Base-by-base conservation (phyloP, 1,284 basidiomycete species). In the Trametes sp. region DNA sequence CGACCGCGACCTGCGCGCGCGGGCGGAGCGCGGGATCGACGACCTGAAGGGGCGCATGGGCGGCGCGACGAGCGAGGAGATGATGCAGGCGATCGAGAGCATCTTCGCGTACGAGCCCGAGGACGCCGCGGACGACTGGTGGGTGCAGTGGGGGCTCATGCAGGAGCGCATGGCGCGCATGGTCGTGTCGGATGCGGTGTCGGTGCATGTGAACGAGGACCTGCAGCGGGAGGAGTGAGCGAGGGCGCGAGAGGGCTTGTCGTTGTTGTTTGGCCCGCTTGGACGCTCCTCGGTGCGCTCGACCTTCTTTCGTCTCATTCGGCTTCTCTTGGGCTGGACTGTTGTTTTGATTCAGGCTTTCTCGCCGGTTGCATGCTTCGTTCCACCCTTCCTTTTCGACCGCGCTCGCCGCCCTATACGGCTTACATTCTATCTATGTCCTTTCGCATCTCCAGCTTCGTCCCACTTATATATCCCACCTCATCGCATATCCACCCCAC, bases 51-150 rank as follows among this genome's bases (percentile, higher is more conserved):
- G 38, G 21, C 9, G 52, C 21, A n/a, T 24, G 58, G 52, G 28
- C 28, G 35, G 49, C 61, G 31, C 59, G 49, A 49, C 65, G 57
- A 62, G 58, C 55, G 56, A 65, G 23, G 65, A 68, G 45, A 65
- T 70, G 62, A 61, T 69, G 35, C 61, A 70, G 61, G 65, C 70
- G 64, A 57, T 71, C 58, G 51, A 69, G 63, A 49, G 46, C 36
- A 65, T 77, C 26, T 78, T 75, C 48, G 73, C 69, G 24, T 77
- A 77, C 59, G 76, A 78, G 54, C 73, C 75, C 19, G 76, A 77
- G 64, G 77, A 77, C 56, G 74, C 73, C 52, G 76, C 76, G 26
- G 76, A 77, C 53, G 68, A 75, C 55, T 78, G 77, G 77, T 78
- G 77, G 77, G 70, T 75, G 8, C 57, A 74, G 35, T 78, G 77